Conservation (phyloP, 2,329 filamentous ascomycete species). For the Chaetomium strumarium region DNA sequence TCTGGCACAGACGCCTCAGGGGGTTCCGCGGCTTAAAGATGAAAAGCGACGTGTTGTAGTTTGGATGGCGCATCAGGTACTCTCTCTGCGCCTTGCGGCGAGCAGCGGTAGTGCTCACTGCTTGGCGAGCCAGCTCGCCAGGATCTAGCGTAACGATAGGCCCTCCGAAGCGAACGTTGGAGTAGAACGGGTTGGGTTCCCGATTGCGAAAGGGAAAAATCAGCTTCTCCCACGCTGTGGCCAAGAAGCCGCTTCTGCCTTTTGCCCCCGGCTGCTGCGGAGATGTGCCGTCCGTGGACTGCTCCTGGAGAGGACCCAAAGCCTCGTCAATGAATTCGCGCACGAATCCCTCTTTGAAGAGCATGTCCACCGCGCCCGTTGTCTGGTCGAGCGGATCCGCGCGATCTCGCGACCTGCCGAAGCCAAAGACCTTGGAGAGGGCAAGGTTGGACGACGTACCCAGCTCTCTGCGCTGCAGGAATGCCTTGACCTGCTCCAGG, state of each 20-base stretch:
- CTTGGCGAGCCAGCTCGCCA: constrained; percentile 82
- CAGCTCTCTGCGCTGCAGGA: constrained; percentile 84
- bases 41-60: constrained; percentile 88
- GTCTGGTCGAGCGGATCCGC: constrained; percentile 89
- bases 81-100: constrained; percentile 85
- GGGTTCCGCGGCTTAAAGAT: constrained; percentile 75
- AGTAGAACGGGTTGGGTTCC: constrained; percentile 94
- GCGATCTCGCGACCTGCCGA: constrained; percentile 53
- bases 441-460: constrained; percentile 71
- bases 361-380: constrained; percentile 87
- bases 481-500: constrained; percentile 90
- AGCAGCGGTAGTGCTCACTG: constrained; percentile 74
- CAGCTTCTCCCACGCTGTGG: constrained; percentile 56
- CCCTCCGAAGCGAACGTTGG: constrained; percentile 61
- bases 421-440: constrained; percentile 62
- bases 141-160: constrained; percentile 77
- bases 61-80: constrained; percentile 79
- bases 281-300: constrained; percentile 31
- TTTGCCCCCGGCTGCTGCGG: constrained; percentile 30
- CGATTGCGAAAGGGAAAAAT: constrained; percentile 51
- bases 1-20: constrained; percentile 76
- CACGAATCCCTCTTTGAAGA: constrained; percentile 92
- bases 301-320: constrained; percentile 40
- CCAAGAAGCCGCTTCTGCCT: constrained; percentile 52
- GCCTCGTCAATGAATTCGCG: constrained; percentile 86